Evolutionary conservation across 768 basidiomycete species (phyloP), one percentile per base, ranked within the genome.

Genomic region (Artomyces pyxidatus): DNA sequence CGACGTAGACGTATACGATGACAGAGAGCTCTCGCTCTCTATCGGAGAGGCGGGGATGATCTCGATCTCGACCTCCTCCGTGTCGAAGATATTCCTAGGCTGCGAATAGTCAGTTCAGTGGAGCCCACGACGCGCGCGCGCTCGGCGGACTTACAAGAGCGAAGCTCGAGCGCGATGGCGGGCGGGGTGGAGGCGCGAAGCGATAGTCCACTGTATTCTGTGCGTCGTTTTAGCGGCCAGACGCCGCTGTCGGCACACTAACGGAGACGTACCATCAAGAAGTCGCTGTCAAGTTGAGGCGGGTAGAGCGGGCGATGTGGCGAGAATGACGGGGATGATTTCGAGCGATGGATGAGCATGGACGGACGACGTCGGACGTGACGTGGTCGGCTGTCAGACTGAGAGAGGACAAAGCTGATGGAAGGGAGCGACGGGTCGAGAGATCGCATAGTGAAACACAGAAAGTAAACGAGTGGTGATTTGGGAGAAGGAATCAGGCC

Each of bases 201-300:
- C 50, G 53, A 40, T 48, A 51, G 47, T 57, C 56, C 42, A 54
- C 53, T 12, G 56, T 54, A 45, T 54, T 50, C 47, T 49, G 32
- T 14, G 12, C 32, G 32, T 12, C 4, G 32, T 1, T 3, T 35
- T 7, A 35, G 32, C 32, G 12, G 14, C 12, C 32, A 35, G 32
- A 17, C 32, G 7, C 14, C 32, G 32, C 32, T 17, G 32, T n/a
- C n/a, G n/a, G n/a, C n/a, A n/a, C n/a, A n/a, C n/a, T n/a, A 16
- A 32, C 27, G 28, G 14, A 37, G 3, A 41, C 4, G 41, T 40
- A 55, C 56, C 47, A 43, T 54, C 11, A 57, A 50, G 26, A 48
- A 51, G 2, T 57, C 53, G 30, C 47, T 51, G 39, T 50, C 49
- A 1, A 57, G 53, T 14, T 48, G 53, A 5, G 56, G 56, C 12